phyloP scores from a whole-genome alignment of 2,329 filamentous ascomycete species.

The Epichloe elymi region DNA sequence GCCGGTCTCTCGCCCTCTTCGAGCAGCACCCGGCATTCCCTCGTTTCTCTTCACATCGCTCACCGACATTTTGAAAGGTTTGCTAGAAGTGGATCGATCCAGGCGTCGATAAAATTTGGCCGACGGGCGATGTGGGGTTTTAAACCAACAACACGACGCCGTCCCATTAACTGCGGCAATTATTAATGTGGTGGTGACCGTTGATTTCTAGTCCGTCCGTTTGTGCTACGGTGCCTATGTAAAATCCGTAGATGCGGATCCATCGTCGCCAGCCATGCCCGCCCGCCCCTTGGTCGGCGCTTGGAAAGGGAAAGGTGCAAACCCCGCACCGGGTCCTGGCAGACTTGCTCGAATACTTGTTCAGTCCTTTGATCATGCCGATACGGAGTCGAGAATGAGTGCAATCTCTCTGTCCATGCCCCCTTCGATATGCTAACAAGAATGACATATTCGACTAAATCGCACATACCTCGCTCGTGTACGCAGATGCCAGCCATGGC shows the following conservation, averaged over 20 bases:
- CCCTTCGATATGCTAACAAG: no score
- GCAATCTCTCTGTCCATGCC: not conserved
- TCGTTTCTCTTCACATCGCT: not conserved
- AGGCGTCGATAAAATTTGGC: slow-evolving; percentile 1
- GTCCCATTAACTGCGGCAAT: not conserved
- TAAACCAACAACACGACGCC: not conserved
- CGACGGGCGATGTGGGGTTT: slow-evolving; percentile 2
- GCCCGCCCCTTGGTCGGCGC: not conserved
- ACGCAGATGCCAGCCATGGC: no score
- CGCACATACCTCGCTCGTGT: no score
- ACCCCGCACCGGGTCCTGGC: not conserved
- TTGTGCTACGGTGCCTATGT: no score
- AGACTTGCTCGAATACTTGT: not conserved
- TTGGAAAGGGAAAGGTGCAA: not conserved
- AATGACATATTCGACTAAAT: no score
- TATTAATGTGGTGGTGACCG: not conserved
- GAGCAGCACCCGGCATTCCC: not conserved
- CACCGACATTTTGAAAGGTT: slow-evolving; percentile 7
- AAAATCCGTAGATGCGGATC: no score
- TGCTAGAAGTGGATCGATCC: slow-evolving; percentile 1
- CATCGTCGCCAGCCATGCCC: not conserved
- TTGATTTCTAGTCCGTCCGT: not conserved
- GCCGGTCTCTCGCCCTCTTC: no score
- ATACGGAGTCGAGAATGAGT: no score
- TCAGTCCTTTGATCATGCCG: not conserved